These are phyloP conservation scores for Mortierella sp. DNA, from an alignment of 371 early-diverging fungal genomes.

Conservation along the genomic window DNA sequence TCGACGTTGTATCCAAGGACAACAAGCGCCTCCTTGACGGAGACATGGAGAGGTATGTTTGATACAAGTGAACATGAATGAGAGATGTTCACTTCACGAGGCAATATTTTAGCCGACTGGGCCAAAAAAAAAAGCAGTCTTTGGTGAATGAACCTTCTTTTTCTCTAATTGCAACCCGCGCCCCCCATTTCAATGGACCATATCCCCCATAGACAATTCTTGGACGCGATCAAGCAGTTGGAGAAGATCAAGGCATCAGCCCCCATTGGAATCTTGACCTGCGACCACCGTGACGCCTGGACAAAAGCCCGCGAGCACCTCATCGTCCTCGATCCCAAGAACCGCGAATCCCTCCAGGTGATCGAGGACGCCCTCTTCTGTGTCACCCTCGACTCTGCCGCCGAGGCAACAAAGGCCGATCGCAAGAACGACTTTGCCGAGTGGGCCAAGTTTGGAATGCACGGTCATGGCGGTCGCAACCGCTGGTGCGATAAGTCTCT, in stretches of 20 bases:
- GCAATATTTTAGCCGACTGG: constrained; percentile 6
- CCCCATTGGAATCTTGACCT: constrained; percentile 83
- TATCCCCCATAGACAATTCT: constrained; percentile 48
- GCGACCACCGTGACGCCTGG: constrained; percentile 92
- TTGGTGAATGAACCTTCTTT: not conserved
- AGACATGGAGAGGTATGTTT: constrained; percentile 80
- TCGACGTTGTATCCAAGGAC: constrained; percentile 70
- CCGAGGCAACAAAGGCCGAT: constrained; percentile 61
- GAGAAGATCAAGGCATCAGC: constrained; percentile 63
- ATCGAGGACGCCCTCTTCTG: constrained; percentile 83
- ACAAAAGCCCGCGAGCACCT: constrained; percentile 73
- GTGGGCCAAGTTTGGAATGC: constrained; percentile 67
- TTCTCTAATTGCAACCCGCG: not conserved
- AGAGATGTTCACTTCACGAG: not conserved
- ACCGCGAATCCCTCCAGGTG: constrained; percentile 63
- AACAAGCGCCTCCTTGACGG: constrained; percentile 65
- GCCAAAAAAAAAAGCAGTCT: not conserved
- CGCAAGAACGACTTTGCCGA: constrained; percentile 57
- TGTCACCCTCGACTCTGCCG: constrained; percentile 74
- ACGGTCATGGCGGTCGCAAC: constrained; percentile 80
- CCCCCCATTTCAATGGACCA: not conserved
- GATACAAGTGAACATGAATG: not conserved
- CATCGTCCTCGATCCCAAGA: constrained; percentile 64
- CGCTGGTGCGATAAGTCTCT: constrained; percentile 93
- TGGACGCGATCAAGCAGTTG: constrained; percentile 63